These are phyloP conservation scores for Magnusiomyces ingens DNA, from an alignment of 1,139 yeast species.

Conservation along the genomic window DNA sequence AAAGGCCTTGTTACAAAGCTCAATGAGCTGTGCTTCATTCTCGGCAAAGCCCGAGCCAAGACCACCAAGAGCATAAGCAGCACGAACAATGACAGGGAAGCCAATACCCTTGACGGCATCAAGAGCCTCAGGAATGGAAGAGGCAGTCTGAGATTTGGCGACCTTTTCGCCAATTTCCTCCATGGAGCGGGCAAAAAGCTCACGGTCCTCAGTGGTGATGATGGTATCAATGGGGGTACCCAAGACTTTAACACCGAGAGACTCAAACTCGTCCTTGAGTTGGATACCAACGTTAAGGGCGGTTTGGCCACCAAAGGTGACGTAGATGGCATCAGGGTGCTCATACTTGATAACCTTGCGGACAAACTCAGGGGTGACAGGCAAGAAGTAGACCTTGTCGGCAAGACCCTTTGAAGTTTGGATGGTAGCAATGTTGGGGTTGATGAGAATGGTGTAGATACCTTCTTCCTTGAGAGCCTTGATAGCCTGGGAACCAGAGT, in stretches of 20 bases:
- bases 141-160: conserved; percentile 87
- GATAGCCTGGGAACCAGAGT: conserved; percentile 83
- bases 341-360: conserved; percentile 91
- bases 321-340: conserved; percentile 94
- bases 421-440: conserved; percentile 96
- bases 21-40: conserved; percentile 74
- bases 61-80: conserved; percentile 97
- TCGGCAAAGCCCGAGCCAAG: conserved; percentile 98
- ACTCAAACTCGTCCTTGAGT: conserved; percentile 89
- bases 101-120: conserved; percentile 82
- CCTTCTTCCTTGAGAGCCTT: conserved; percentile 84
- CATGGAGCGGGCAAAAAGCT: conserved; percentile 89
- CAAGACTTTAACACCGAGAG: conserved; percentile 85
- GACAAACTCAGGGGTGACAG: conserved; percentile 93
- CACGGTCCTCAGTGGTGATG: conserved; percentile 97
- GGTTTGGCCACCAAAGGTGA: conserved; percentile 98
- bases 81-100: conserved; percentile 94
- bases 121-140: conserved; percentile 71
- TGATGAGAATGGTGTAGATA: conserved; percentile 77
- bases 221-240: conserved; percentile 97
- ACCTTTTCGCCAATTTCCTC: conserved; percentile 91
- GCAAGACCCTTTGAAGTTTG: conserved; percentile 96
- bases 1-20: conserved; percentile 83
- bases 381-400: conserved; percentile 88
- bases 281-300: conserved; percentile 93